A percentile compares a stretch with the other conserved stretches of the same genome.
phyloP scores from a whole-genome alignment of 2,329 filamentous ascomycete genomes.

The Cercospora sesami region DNA sequence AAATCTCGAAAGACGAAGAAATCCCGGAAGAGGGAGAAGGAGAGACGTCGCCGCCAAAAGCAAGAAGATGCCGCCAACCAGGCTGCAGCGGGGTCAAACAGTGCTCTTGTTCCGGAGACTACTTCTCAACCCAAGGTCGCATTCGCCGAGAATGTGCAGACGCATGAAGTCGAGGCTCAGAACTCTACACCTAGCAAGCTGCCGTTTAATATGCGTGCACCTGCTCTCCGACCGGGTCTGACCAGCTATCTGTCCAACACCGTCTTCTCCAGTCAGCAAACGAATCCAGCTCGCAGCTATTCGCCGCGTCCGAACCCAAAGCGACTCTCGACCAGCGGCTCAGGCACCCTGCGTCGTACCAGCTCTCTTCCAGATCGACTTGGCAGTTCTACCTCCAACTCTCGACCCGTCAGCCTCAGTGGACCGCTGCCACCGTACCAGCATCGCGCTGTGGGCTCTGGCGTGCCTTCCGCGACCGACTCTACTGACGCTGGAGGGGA shows the following conservation, averaged over 20 bases:
- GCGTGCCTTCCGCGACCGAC: conserved; percentile 13
- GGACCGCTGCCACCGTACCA: conserved; percentile 35
- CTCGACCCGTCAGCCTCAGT: conserved; percentile 6
- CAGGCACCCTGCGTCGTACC: conserved; percentile 63
- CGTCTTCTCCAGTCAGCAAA: conserved; percentile 59
- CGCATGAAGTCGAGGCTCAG: conserved; percentile 14
- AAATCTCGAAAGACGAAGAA: conserved; percentile 49
- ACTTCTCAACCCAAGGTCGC: conserved; percentile 37
- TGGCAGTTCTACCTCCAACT: conserved; percentile 41
- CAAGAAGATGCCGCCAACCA: conserved; percentile 36
- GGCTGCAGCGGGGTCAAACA: conserved; percentile 16
- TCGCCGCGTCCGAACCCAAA: conserved; percentile 15
- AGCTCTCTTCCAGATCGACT: conserved; percentile 73
- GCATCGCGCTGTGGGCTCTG: conserved; percentile 23
- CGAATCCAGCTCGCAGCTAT: conserved; percentile 26
- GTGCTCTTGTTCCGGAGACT: not conserved
- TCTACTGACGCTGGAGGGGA: conserved; percentile 35
- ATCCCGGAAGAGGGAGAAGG: conserved; percentile 48
- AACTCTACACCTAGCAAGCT: conserved; percentile 25
- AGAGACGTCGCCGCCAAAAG: conserved; percentile 47
- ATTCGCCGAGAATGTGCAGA: conserved; percentile 42
- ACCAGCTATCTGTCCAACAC: conserved; percentile 69
- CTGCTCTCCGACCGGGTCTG: conserved; percentile 59
- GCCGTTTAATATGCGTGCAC: conserved; percentile 42
- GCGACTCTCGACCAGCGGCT: conserved; percentile 32